Evolutionary conservation across 73 alveolate genomes (phyloP).

Genomic region (Paramecium sexaurelia): DNA sequence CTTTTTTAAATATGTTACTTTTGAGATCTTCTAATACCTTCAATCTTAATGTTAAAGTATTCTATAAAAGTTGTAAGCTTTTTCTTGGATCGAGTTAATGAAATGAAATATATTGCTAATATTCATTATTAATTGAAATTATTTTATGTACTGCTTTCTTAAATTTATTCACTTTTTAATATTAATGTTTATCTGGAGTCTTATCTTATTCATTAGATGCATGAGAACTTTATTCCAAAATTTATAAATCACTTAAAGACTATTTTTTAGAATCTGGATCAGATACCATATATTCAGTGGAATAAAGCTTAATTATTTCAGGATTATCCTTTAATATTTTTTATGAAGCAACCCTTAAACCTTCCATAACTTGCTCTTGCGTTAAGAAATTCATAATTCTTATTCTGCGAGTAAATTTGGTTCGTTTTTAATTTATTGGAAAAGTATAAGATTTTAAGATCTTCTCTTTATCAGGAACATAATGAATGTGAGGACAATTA

Average conservation of each 20-base stretch:
- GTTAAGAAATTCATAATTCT: neutral
- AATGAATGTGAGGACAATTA: constrained; percentile 60
- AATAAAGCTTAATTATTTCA: neutral
- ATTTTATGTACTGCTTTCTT: neutral
- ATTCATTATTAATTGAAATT: neutral
- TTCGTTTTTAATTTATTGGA: neutral
- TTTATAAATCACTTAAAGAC: neutral
- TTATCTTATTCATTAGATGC: neutral
- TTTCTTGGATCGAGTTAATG: neutral
- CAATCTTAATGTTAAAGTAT: neutral
- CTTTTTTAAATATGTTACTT: neutral
- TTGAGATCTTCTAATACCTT: neutral
- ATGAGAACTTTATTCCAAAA: neutral
- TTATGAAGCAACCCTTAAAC: neutral
- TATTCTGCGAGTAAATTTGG: neutral
- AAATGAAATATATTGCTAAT: neutral
- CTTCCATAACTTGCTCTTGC: neutral
- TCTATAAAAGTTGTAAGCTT: neutral
- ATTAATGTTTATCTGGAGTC: neutral
- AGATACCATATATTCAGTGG: neutral
- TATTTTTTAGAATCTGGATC: neutral
- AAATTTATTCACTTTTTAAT: neutral
- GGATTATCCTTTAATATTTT: neutral
- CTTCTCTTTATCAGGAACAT: constrained; percentile 60
- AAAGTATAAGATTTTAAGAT: neutral